Base-by-base conservation (phyloP, 441 rosid species). In the Iberis amara region DNA sequence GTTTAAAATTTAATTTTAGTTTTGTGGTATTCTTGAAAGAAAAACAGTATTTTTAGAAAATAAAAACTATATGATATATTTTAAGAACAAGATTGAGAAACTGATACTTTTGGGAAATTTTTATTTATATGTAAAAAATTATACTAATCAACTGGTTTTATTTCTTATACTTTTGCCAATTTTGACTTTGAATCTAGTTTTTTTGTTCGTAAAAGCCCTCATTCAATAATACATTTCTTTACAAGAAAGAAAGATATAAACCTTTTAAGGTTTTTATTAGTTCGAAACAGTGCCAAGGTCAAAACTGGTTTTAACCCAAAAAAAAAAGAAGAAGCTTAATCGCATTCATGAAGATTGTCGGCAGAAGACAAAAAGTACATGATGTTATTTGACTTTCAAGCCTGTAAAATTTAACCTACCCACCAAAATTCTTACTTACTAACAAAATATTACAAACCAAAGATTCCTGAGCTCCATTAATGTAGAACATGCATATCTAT, bases 271-370 rank as follows among this genome's bases (percentile, higher is more conserved):
- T n/a, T n/a, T n/a, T n/a, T n/a, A n/a, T n/a, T n/a, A n/a, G n/a
- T n/a, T 32, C n/a, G 24, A 8, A 46, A 39, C 13, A 32, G 11
- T 41, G 11, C n/a, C 5, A 55, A 33, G 11, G 40, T 26, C 51
- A 36, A 41, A 27, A 11, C 39, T 44, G 40, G 46, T 35, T 64
- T 56, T 56, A 55, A 55, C 57, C 21, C 49, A 56, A 56, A 18
- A 48, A 55, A 64, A 41, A 42, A 43, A 56, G 10, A 37, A 35
- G 36, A 2, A 28, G 51, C 2, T 13, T 47, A 55, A 33, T 15
- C 23, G 32, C 52, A 44, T 45, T 64, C 42, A 58, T 39, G 51
- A 45, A 11, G 12, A 39, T 26, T 65, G 69, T 65, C 69, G 59
- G 69, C 60, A 65, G 27, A n/a, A 45, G 51, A 59, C 56, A 52